These are phyloP conservation scores for Litchi chinensis DNA, from an alignment of 345 rosid genomes.

Conservation along the genomic window DNA sequence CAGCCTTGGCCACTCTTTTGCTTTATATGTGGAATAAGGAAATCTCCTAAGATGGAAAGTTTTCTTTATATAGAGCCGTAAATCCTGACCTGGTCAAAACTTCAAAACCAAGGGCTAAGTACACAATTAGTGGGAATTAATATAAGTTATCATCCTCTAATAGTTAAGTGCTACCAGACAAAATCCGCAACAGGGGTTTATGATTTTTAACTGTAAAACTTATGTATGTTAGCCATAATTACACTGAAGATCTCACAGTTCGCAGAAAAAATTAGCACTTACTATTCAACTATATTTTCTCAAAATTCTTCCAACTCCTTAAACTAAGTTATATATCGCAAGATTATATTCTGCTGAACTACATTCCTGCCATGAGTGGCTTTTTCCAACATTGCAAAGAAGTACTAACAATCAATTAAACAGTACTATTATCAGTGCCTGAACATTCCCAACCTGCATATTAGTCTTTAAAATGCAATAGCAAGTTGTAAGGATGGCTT, in stretches of 20 bases:
- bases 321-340: neutral
- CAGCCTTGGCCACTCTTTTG: neutral
- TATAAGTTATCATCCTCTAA: neutral
- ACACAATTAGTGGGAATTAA: neutral
- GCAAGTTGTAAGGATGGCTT: neutral
- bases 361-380: neutral
- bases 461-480: neutral
- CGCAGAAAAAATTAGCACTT: neutral
- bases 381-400: neutral
- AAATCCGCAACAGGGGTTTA: neutral
- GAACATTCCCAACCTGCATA: neutral
- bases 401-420: slow-evolving; percentile 1
- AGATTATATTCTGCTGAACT: neutral
- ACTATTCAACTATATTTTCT: neutral
- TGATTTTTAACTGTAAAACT: neutral
- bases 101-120: slow-evolving; percentile 1
- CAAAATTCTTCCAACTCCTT: neutral
- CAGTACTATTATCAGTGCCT: neutral
- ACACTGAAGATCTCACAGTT: neutral
- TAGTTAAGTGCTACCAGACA: neutral
- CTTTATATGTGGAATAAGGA: neutral
- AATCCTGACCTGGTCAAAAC: slow-evolving; percentile 12
- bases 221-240: neutral
- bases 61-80: neutral
- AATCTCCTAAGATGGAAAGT: slow-evolving; percentile 5